phyloP scores from a whole-genome alignment of 139 green algal species.

The Spirogloea muscicola region DNA sequence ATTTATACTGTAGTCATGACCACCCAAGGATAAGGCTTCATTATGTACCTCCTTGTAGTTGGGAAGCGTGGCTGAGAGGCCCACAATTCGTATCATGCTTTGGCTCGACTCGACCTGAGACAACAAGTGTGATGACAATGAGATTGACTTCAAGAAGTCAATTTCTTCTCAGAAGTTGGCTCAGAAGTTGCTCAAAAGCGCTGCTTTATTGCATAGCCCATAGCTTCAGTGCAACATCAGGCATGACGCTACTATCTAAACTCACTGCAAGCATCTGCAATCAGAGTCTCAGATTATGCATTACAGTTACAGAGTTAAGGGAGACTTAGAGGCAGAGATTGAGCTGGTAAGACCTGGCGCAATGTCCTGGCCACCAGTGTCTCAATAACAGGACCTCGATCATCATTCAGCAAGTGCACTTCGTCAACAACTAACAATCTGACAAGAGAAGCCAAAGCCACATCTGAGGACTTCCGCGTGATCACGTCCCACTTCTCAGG shows the following conservation, averaged over 20 bases:
- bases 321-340: not conserved
- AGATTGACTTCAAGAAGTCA: no score
- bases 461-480: slow-evolving; percentile 94
- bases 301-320: slow-evolving; percentile 7
- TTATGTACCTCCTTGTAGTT: slow-evolving; percentile 84
- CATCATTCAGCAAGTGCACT: slow-evolving; percentile 94
- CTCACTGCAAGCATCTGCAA: no score
- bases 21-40: no score
- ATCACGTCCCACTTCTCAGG: slow-evolving; percentile 99
- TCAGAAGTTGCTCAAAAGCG: no score
- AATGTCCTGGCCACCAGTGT: slow-evolving; percentile 91
- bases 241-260: no score
- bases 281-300: not conserved
- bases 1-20: no score
- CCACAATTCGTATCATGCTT: slow-evolving; percentile 97
- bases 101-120: slow-evolving; percentile 92
- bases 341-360: slow-evolving; percentile 48
- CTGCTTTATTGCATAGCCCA: no score
- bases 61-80: slow-evolving; percentile 92
- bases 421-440: slow-evolving; percentile 91
- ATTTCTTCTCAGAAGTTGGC: no score
- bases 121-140: no score
- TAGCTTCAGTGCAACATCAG: no score
- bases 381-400: slow-evolving; percentile 95
- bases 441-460: slow-evolving; percentile 69